A percentile compares a stretch with the other conserved stretches of the same genome.
phyloP scores from a whole-genome alignment of 345 rosid species.

The Brassica nigra region DNA sequence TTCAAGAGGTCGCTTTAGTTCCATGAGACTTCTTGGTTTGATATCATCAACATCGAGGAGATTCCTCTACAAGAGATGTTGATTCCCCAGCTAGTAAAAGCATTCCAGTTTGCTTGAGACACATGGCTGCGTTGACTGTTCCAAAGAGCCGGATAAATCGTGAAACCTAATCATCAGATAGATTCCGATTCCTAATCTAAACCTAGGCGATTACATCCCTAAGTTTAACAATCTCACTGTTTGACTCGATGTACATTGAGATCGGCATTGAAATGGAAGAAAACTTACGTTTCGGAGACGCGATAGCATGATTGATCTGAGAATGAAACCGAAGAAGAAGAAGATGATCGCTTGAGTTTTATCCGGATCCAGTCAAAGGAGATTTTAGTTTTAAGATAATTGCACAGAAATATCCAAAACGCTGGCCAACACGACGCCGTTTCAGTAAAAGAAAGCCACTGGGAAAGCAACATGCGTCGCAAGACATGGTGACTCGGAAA shows the following conservation, averaged over 20 bases:
- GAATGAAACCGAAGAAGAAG: neutral
- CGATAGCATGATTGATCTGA: neutral
- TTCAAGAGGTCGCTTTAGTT: conserved; percentile 65
- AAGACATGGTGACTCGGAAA: neutral
- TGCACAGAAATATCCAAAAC: neutral
- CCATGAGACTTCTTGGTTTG: conserved; percentile 61
- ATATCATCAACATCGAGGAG: conserved; percentile 46
- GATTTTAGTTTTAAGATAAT: neutral
- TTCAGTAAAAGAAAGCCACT: neutral
- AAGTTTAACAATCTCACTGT: neutral
- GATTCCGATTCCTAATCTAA: conserved; percentile 10
- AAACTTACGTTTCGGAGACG: neutral
- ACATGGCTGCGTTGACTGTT: conserved; percentile 26
- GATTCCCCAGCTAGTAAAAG: conserved; percentile 61
- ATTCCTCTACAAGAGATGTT: conserved; percentile 67
- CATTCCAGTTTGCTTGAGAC: conserved; percentile 32
- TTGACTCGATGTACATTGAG: neutral
- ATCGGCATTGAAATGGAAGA: conserved; percentile 25
- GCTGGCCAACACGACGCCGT: neutral
- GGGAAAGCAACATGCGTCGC: neutral
- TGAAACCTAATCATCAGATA: conserved; percentile 24
- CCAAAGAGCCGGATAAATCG: conserved; percentile 17
- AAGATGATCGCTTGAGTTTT: no score
- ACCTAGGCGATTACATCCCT: conserved; percentile 17
- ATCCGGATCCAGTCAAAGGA: neutral